Conservation (phyloP, 805 yeast genomes). For the Wickerhamiella lipophila region DNA sequence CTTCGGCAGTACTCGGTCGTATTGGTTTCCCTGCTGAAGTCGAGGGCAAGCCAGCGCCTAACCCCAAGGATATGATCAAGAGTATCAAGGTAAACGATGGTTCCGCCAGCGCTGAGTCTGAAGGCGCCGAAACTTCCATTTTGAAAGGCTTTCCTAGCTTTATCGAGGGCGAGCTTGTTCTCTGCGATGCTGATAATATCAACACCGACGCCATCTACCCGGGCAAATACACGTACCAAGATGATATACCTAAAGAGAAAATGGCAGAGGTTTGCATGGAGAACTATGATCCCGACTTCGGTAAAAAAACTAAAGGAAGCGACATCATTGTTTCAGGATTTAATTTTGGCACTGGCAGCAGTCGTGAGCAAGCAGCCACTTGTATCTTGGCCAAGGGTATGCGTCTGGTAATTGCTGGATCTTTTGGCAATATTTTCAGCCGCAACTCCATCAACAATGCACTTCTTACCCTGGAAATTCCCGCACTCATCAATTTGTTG, state of each 20-base stretch:
- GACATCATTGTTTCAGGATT: constrained; percentile 87
- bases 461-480: constrained; percentile 82
- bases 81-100: constrained; percentile 27
- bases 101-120: constrained; percentile 22
- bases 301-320: constrained; percentile 63
- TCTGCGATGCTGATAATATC: constrained; percentile 86
- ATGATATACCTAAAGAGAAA: constrained; percentile 82
- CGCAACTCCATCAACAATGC: constrained; percentile 97
- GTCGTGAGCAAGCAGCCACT: constrained; percentile 99
- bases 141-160: constrained; percentile 82
- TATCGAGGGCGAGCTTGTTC: constrained; percentile 80
- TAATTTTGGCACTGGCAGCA: constrained; percentile 97
- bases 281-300: constrained; percentile 87
- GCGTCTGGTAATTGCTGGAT: constrained; percentile 87
- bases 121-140: constrained; percentile 37
- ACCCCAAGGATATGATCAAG: constrained; percentile 39
- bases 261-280: constrained; percentile 99
- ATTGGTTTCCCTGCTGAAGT: constrained; percentile 89
- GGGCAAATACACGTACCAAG: constrained; percentile 97
- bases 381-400: constrained; percentile 89
- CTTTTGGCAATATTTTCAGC: constrained; percentile 92
- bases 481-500: constrained; percentile 64
- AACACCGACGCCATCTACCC: constrained; percentile 99
- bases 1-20: constrained; percentile 89
- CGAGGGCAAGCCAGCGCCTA: constrained; percentile 41